These are phyloP conservation scores for Kwoniella pini DNA, from an alignment of 768 basidiomycete species.

Conservation along the genomic window DNA sequence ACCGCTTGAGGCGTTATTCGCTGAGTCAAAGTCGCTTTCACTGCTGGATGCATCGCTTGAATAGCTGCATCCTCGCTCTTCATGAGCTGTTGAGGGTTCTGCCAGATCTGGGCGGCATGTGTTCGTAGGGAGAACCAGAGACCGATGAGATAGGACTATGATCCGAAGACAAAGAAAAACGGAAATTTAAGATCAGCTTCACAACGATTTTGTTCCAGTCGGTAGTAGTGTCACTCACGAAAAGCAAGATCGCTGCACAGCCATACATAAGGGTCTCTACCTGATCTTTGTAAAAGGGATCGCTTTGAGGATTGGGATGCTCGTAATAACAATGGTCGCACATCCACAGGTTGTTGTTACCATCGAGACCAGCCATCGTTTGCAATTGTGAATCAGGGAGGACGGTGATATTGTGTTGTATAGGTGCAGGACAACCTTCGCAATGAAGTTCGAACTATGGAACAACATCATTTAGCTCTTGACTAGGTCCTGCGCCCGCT, in stretches of 20 bases:
- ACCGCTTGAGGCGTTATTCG: slow-evolving; percentile 54
- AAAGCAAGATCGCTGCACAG: slow-evolving; percentile 82
- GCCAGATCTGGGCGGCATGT: slow-evolving; percentile 98
- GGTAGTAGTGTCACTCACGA: no score
- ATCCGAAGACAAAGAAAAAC: neutral
- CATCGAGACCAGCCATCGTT: slow-evolving; percentile 44
- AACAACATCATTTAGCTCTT: slow-evolving; percentile 1
- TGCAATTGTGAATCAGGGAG: slow-evolving; percentile 7
- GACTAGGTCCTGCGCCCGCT: neutral
- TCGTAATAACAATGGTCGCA: slow-evolving; percentile 93
- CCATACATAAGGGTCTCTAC: slow-evolving; percentile 96
- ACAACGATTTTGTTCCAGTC: no score
- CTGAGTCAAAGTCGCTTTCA: slow-evolving; percentile 50
- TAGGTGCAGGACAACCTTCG: slow-evolving; percentile 48
- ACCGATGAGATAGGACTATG: slow-evolving; percentile 90
- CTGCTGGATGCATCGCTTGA: slow-evolving; percentile 48
- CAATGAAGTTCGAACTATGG: slow-evolving; percentile 48
- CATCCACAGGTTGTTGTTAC: slow-evolving; percentile 61
- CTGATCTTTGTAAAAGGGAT: slow-evolving; percentile 95
- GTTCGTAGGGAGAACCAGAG: slow-evolving; percentile 98
- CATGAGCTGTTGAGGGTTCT: slow-evolving; percentile 71
- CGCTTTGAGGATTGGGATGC: slow-evolving; percentile 86
- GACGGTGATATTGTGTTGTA: slow-evolving; percentile 9
- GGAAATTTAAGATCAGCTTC: no score
- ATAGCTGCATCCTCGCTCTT: slow-evolving; percentile 49